These are phyloP conservation scores for Collybiopsis confluens DNA, from an alignment of 768 basidiomycete species.

Conservation along the genomic window DNA sequence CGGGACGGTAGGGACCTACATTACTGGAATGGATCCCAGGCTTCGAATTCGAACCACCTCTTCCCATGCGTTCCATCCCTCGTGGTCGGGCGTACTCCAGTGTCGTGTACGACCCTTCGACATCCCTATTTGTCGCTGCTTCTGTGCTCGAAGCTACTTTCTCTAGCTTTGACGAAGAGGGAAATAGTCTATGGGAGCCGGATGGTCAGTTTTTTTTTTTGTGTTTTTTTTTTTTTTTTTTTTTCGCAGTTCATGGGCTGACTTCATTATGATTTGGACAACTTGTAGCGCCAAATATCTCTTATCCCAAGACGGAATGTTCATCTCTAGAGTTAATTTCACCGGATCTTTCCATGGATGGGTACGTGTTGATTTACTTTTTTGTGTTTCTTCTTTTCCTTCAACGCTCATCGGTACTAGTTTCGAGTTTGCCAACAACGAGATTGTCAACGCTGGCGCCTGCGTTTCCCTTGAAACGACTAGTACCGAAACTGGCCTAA, in stretches of 20 bases:
- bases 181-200: conserved; percentile 66
- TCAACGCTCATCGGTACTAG: conserved; percentile 46
- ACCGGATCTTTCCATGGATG: conserved; percentile 88
- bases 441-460: conserved; percentile 81
- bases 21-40: conserved; percentile 80
- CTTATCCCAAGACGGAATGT: conserved; percentile 69
- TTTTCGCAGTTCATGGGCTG: too few relatives aligned
- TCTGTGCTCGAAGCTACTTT: conserved; percentile 75
- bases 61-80: conserved; percentile 70
- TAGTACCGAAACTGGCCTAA: conserved; percentile 76
- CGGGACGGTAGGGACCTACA: conserved; percentile 61
- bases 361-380: conserved; percentile 47
- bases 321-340: conserved; percentile 89
- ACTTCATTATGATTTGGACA: too few relatives aligned
- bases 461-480: conserved; percentile 82
- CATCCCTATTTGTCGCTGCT: conserved; percentile 77
- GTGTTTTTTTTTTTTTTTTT: conserved; percentile 12
- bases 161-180: conserved; percentile 83
- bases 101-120: conserved; percentile 79
- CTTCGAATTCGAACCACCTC: conserved; percentile 59
- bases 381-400: background rate
- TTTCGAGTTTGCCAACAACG: conserved; percentile 91
- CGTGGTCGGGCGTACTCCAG: conserved; percentile 76
- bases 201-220: conserved; percentile 47
- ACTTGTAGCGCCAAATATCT: conserved; percentile 62